These are phyloP conservation scores for Aspergillus sp. DNA, from an alignment of 2,329 filamentous ascomycete species.

Conservation along the genomic window DNA sequence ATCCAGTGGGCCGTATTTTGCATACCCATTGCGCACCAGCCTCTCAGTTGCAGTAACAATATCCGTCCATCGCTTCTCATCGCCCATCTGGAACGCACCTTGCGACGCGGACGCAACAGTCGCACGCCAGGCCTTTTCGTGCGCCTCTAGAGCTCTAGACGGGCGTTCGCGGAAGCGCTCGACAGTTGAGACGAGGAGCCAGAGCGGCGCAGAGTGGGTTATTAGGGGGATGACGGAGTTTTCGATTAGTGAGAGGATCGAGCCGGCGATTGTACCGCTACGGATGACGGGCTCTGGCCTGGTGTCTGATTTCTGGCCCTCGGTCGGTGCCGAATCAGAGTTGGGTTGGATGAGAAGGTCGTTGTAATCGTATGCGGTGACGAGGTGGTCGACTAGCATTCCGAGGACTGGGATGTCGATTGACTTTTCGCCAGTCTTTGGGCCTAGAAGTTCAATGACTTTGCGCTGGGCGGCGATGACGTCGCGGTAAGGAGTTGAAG, in stretches of 20 bases:
- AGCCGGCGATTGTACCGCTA: slow-evolving; percentile 53
- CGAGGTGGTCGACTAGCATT: slow-evolving; percentile 69
- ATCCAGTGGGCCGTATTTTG: slow-evolving; percentile 69
- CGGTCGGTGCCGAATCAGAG: neutral
- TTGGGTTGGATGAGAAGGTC: slow-evolving; percentile 35
- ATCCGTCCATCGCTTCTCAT: slow-evolving; percentile 65
- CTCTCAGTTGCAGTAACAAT: slow-evolving; percentile 78
- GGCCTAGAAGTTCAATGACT: slow-evolving; percentile 70
- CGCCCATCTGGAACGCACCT: slow-evolving; percentile 52
- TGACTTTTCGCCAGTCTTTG: slow-evolving; percentile 69
- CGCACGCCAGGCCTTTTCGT: slow-evolving; percentile 87
- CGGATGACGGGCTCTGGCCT: slow-evolving; percentile 38
- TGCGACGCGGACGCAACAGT: slow-evolving; percentile 49
- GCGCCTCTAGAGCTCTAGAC: slow-evolving; percentile 71
- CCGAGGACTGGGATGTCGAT: slow-evolving; percentile 73
- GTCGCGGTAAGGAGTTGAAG: slow-evolving; percentile 65
- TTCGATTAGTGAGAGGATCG: slow-evolving; percentile 71
- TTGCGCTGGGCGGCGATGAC: slow-evolving; percentile 72
- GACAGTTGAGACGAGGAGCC: slow-evolving; percentile 70
- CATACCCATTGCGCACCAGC: slow-evolving; percentile 73
- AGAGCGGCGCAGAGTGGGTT: slow-evolving; percentile 73
- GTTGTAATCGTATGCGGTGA: slow-evolving; percentile 49
- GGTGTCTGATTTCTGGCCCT: slow-evolving; percentile 2
- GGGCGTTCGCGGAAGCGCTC: slow-evolving; percentile 73
- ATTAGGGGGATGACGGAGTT: slow-evolving; percentile 76